Conservation (phyloP, 164 flowering plant genomes). For the Stephania cephalantha region DNA sequence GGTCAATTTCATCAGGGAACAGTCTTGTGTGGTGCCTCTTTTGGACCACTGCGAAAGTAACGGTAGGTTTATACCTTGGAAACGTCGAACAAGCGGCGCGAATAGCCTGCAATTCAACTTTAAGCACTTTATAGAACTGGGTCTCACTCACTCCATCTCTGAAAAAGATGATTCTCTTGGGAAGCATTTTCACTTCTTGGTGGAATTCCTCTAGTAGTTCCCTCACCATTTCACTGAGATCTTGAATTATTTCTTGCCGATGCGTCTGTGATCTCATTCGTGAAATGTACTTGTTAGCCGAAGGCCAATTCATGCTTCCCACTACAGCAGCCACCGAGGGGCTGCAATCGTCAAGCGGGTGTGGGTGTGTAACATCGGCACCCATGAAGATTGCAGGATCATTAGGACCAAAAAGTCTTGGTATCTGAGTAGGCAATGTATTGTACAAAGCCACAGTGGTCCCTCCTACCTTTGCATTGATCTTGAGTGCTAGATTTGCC, state of each 20-base stretch:
- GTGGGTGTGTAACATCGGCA: conserved; percentile 98
- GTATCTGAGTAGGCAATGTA: conserved; percentile 70
- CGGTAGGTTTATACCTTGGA: conserved; percentile 55
- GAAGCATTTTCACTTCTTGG: conserved; percentile 45
- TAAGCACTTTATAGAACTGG: conserved; percentile 74
- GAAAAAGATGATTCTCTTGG: conserved; percentile 71
- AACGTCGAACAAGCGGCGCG: conserved; percentile 51
- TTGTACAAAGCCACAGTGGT: conserved; percentile 75
- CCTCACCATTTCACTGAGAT: conserved; percentile 71
- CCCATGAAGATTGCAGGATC: conserved; percentile 91
- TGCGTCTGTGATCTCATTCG: conserved; percentile 85
- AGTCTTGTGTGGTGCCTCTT: conserved; percentile 92
- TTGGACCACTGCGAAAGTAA: conserved; percentile 81
- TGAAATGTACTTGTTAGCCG: conserved; percentile 75
- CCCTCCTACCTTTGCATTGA: conserved; percentile 94
- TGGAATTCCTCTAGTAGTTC: conserved; percentile 64
- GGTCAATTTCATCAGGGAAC: conserved; percentile 45
- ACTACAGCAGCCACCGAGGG: conserved; percentile 96
- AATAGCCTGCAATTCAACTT: conserved; percentile 69
- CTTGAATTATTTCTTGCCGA: conserved; percentile 78
- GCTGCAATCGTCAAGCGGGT: conserved; percentile 76
- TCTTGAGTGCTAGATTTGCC: conserved; percentile 84
- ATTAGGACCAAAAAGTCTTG: conserved; percentile 42
- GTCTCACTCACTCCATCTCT: conserved; percentile 95
- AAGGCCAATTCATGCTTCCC: conserved; percentile 95